These are phyloP conservation scores for Zoysia pacifica DNA, from an alignment of 176 grass and related monocot genomes.

Conservation along the genomic window DNA sequence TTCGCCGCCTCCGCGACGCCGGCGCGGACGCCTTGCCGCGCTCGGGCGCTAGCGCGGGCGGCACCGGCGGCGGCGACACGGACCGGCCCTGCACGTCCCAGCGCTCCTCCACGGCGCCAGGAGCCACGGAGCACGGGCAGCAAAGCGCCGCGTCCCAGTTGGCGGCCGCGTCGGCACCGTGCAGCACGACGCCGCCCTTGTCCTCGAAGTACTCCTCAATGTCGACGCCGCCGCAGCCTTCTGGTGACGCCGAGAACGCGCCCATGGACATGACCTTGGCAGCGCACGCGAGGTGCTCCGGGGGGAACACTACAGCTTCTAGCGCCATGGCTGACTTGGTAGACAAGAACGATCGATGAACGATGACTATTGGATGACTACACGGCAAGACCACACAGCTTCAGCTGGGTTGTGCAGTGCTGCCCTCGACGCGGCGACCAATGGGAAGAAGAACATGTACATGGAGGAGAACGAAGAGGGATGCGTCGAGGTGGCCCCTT, in stretches of 20 bases:
- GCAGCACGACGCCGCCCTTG: constrained; percentile 39
- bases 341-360: too few relatives aligned
- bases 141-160: constrained; percentile 24
- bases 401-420: neutral
- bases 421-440: neutral
- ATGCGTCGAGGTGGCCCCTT: neutral
- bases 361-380: neutral
- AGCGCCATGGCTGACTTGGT: constrained; percentile 25
- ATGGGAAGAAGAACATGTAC: neutral
- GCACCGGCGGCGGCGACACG: constrained; percentile 16
- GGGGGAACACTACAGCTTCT: constrained; percentile 50
- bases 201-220: constrained; percentile 43
- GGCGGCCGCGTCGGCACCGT: neutral
- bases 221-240: constrained; percentile 38
- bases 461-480: neutral
- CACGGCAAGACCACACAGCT: neutral
- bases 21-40: constrained; percentile 22
- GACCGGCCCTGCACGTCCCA: constrained; percentile 16
- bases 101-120: constrained; percentile 18
- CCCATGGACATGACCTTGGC: neutral
- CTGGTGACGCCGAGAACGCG: constrained; percentile 8
- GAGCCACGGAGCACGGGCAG: constrained; percentile 23
- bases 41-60: neutral
- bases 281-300: constrained; percentile 22
- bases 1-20: constrained; percentile 20